Evolutionary conservation across 2,329 filamentous ascomycete genomes (phyloP).

Genomic region (Aspergillus tubingensis): DNA sequence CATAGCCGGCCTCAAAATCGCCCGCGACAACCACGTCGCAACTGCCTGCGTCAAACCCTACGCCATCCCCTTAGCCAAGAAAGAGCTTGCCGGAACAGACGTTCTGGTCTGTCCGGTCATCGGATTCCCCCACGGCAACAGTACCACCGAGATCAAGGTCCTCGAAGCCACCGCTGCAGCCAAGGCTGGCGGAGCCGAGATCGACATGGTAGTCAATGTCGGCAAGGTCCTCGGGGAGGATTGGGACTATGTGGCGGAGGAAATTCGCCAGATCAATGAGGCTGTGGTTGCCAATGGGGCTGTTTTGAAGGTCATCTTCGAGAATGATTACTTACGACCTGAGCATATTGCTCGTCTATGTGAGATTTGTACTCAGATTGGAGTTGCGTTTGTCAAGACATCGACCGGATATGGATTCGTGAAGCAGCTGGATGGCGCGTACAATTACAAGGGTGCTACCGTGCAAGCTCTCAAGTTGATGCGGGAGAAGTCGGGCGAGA

Average conservation of each 20-base stretch:
- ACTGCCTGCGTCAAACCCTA: slow-evolving; percentile 64
- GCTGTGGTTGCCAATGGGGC: slow-evolving; percentile 49
- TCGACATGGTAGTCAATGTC: slow-evolving; percentile 63
- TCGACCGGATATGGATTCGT: slow-evolving; percentile 64
- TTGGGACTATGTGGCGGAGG: slow-evolving; percentile 58
- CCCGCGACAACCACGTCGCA: slow-evolving; percentile 53
- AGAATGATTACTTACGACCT: slow-evolving; percentile 59
- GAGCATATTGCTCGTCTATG: slow-evolving; percentile 56
- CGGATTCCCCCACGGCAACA: slow-evolving; percentile 63
- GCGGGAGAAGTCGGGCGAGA: slow-evolving; percentile 47
- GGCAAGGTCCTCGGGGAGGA: slow-evolving; percentile 60
- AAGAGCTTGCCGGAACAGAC: slow-evolving; percentile 50
- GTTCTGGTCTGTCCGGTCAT: slow-evolving; percentile 61
- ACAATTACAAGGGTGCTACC: slow-evolving; percentile 58
- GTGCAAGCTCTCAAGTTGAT: slow-evolving; percentile 56
- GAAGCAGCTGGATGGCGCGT: slow-evolving; percentile 54
- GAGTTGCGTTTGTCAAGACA: slow-evolving; percentile 62
- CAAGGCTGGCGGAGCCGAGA: slow-evolving; percentile 53
- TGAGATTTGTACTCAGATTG: slow-evolving; percentile 54
- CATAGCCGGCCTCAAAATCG: slow-evolving; percentile 50
- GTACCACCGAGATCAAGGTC: slow-evolving; percentile 57
- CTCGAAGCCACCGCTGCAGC: slow-evolving; percentile 54
- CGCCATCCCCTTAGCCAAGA: slow-evolving; percentile 51
- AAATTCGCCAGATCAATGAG: slow-evolving; percentile 55
- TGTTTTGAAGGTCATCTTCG: slow-evolving; percentile 63